Evolutionary conservation across 2,329 filamentous ascomycete genomes (phyloP).

Genomic region (Clonostachys sp.): DNA sequence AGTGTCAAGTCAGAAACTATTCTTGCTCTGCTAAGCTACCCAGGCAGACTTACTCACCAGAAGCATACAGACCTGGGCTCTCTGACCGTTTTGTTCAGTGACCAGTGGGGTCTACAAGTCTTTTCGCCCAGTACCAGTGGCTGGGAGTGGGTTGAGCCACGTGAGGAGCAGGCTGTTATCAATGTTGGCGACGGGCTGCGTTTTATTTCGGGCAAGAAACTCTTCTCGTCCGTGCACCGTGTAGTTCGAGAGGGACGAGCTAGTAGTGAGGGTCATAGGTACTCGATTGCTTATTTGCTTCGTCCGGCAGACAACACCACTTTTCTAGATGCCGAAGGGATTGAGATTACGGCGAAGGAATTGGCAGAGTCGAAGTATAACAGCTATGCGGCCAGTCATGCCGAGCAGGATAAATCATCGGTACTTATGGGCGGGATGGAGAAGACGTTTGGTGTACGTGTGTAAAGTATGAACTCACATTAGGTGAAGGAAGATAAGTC

Average conservation of each 20-base stretch:
- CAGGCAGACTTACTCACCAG: conserved; percentile 27
- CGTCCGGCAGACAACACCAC: conserved; percentile 50
- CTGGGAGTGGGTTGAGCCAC: conserved; percentile 14
- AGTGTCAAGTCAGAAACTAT: background rate
- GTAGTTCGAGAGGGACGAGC: conserved; percentile 18
- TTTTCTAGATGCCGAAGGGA: conserved; percentile 49
- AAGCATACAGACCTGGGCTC: conserved; percentile 54
- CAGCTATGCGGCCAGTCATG: background rate
- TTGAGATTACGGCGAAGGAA: conserved; percentile 32
- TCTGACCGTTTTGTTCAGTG: conserved; percentile 50
- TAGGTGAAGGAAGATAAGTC: too few species aligned
- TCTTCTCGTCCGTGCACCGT: conserved; percentile 53
- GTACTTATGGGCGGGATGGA: conserved; percentile 1
- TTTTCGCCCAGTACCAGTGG: conserved; percentile 30
- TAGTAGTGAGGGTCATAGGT: conserved; percentile 38
- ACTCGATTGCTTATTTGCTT: conserved; percentile 56
- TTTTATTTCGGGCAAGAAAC: conserved; percentile 45
- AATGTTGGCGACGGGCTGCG: conserved; percentile 57
- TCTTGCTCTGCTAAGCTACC: too few species aligned
- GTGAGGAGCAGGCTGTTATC: conserved; percentile 46
- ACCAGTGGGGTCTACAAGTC: conserved; percentile 54
- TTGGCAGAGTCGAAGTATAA: background rate
- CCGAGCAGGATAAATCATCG: background rate
- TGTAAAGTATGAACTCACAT: too few species aligned
- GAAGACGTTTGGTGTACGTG: background rate